A percentile compares a stretch with the other conserved stretches of the same genome.
phyloP scores from a whole-genome alignment of 805 yeast genomes.

The Candida schatavii region DNA sequence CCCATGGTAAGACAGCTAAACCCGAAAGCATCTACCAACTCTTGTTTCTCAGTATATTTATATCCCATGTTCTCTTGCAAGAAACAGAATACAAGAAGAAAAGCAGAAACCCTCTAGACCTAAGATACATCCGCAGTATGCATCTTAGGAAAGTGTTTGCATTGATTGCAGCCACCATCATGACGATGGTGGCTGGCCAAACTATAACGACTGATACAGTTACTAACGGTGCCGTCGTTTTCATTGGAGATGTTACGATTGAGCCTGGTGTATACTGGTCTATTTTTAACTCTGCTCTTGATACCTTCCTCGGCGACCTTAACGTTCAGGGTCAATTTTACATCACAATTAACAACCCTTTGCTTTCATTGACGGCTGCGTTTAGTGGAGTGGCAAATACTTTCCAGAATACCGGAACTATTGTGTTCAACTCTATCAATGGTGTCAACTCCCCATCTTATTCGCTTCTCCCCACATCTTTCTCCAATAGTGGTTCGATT shows the following conservation, averaged over 20 bases:
- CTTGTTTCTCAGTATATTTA: no score
- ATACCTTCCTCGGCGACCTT: conserved; percentile 20
- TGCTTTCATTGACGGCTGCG: conserved; percentile 15
- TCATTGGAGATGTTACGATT: conserved; percentile 9
- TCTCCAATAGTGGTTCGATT: conserved; percentile 22
- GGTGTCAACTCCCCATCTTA: conserved; percentile 17
- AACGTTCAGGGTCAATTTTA: conserved; percentile 22
- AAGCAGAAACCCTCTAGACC: no score
- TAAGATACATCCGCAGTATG: no score
- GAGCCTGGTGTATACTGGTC: conserved; percentile 24
- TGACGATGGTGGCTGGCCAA: neutral
- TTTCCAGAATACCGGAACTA: conserved; percentile 16
- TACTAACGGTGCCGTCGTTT: neutral
- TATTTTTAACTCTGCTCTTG: conserved; percentile 20
- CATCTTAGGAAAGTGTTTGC: neutral
- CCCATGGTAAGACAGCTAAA: no score
- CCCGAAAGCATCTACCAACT: no score
- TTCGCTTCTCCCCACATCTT: conserved; percentile 13
- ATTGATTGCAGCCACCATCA: neutral
- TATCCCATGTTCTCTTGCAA: no score
- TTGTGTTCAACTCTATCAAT: conserved; percentile 20
- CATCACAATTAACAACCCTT: conserved; percentile 14
- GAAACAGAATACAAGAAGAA: no score
- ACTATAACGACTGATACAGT: conserved; percentile 3
- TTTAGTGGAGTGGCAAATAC: conserved; percentile 13